Conservation (phyloP, 2,329 filamentous ascomycete species). For the Corinectria fuckeliana region DNA sequence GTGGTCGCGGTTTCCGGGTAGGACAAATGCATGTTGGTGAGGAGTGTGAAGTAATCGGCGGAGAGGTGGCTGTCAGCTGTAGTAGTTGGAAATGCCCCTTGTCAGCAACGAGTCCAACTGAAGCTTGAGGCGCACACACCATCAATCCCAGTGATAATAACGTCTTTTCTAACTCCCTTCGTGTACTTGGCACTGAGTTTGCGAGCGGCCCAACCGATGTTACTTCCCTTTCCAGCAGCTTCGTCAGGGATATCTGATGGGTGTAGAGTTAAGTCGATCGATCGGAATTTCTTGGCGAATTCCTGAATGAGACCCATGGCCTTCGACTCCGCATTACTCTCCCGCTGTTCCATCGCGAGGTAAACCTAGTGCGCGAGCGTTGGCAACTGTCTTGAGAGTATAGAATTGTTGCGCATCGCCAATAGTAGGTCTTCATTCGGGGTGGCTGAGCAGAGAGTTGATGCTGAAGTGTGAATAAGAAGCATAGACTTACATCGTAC, state of each 20-base stretch:
- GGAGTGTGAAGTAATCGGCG: slow-evolving; percentile 69
- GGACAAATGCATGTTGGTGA: slow-evolving; percentile 67
- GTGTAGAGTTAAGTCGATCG: slow-evolving; percentile 72
- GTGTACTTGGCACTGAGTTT: slow-evolving; percentile 69
- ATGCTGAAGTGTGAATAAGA: not conserved
- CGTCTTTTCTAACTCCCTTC: slow-evolving; percentile 59
- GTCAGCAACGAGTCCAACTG: slow-evolving; percentile 7
- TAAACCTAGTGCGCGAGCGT: slow-evolving; percentile 60
- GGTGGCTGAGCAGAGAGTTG: not conserved
- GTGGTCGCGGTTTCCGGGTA: slow-evolving; percentile 65
- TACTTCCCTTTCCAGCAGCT: slow-evolving; percentile 77
- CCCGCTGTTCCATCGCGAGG: slow-evolving; percentile 75
- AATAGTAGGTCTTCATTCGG: too few species aligned
- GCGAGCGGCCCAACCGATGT: slow-evolving; percentile 73
- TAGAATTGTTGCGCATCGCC: not conserved
- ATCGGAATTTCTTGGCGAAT: slow-evolving; percentile 69
- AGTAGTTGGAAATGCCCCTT: slow-evolving; percentile 11
- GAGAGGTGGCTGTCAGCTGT: slow-evolving; percentile 75
- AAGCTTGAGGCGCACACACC: slow-evolving; percentile 55
- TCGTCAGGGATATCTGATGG: slow-evolving; percentile 70
- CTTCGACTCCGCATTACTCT: slow-evolving; percentile 66
- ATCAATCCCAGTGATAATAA: slow-evolving; percentile 75
- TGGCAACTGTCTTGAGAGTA: not conserved
- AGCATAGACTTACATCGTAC: slow-evolving; percentile 69
- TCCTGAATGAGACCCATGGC: slow-evolving; percentile 66